phyloP scores from a whole-genome alignment of 257 asterid genomes.

The Cinchona pubescens region DNA sequence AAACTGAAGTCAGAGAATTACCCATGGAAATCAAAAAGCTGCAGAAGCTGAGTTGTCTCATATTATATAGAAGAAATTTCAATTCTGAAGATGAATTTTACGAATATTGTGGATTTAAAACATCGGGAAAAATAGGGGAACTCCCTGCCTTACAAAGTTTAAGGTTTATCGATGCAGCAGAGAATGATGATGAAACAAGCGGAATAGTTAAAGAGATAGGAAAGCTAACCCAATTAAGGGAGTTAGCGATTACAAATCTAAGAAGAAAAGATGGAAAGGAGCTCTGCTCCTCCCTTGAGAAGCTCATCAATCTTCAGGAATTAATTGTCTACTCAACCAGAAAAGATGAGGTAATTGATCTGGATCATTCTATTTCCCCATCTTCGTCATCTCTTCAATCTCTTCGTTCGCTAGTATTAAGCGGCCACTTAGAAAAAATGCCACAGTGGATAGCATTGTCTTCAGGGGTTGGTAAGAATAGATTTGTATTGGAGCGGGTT shows the following conservation, averaged over 20 bases:
- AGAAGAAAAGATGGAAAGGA: conserved; percentile 21
- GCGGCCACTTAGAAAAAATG: conserved; percentile 19
- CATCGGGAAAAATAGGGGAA: conserved; percentile 16
- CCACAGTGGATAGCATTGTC: conserved; percentile 27
- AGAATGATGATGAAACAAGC: background rate
- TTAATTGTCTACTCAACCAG: conserved; percentile 6
- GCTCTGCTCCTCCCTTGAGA: conserved; percentile 26
- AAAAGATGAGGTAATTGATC: conserved; percentile 15
- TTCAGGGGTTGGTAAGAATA: too few relatives aligned
- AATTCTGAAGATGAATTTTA: background rate
- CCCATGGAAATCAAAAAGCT: conserved; percentile 21
- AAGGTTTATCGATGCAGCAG: background rate
- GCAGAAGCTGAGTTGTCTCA: conserved; percentile 10
- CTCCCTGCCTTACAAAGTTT: conserved; percentile 13
- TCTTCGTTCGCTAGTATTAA: conserved; percentile 1
- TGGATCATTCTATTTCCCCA: conserved; percentile 14
- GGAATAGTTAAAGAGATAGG: conserved; percentile 17
- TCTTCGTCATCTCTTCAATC: conserved; percentile 9
- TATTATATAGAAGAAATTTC: background rate
- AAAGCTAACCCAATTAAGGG: conserved; percentile 20
- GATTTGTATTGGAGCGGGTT: too few relatives aligned
- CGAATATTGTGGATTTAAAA: conserved; percentile 2
- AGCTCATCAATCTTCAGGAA: conserved; percentile 17
- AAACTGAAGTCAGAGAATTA: conserved; percentile 7
- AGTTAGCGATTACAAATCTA: conserved; percentile 14